Evolutionary conservation across 371 early-diverging fungal genomes (phyloP).

Genomic region (Rhizopus stolonifer): DNA sequence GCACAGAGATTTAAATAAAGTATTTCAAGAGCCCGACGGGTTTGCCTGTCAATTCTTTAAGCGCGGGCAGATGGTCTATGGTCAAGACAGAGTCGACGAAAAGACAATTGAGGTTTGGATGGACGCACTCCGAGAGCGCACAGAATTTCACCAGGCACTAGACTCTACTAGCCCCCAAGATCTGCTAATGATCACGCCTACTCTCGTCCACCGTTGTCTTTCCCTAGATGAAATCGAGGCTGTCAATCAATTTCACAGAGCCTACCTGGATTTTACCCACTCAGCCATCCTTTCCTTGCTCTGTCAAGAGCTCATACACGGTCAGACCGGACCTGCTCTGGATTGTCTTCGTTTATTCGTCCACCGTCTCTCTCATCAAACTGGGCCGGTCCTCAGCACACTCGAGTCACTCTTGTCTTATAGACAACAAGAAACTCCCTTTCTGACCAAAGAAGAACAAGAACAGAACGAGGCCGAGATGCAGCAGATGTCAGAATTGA

Average conservation of each 20-base stretch:
- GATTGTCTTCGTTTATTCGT: conserved; percentile 20
- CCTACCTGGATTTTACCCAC: conserved; percentile 32
- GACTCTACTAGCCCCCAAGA: conserved; percentile 32
- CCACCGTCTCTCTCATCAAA: conserved; percentile 6
- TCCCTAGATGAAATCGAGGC: conserved; percentile 9
- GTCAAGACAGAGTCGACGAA: conserved; percentile 19
- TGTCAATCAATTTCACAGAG: conserved; percentile 35
- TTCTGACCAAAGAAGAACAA: conserved; percentile 5
- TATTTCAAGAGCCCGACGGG: conserved; percentile 29
- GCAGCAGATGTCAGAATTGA: conserved; percentile 11
- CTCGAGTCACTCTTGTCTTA: conserved; percentile 17
- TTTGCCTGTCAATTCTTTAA: conserved; percentile 38
- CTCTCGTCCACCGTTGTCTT: conserved; percentile 30
- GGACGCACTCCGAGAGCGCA: too few relatives aligned
- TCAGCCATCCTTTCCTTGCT: conserved; percentile 23
- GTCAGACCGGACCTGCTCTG: conserved; percentile 18
- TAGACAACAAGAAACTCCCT: conserved; percentile 12
- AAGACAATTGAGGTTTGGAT: too few relatives aligned
- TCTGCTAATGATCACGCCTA: conserved; percentile 32
- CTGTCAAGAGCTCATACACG: conserved; percentile 34
- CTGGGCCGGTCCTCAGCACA: conserved; percentile 7
- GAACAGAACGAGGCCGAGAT: conserved; percentile 2
- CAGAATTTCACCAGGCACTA: conserved; percentile 34
- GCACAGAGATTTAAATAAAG: conserved; percentile 25
- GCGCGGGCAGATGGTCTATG: conserved; percentile 29